Percentiles rank a stretch among this genome's conserved stretches.
Evolutionary conservation across 345 rosid species (phyloP).

Genomic region (Microcos paniculata): DNA sequence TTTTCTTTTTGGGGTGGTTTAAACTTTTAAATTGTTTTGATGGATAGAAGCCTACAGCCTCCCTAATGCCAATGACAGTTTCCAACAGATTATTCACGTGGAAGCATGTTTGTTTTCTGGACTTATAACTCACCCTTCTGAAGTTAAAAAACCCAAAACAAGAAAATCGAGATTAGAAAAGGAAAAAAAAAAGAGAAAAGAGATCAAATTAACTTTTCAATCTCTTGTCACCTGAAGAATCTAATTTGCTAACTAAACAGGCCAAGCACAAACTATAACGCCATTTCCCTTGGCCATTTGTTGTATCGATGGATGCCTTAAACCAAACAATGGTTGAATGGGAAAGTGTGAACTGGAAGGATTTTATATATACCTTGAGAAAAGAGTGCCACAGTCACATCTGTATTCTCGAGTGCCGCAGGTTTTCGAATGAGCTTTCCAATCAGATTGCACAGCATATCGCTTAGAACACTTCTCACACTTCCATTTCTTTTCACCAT

Average conservation of each 20-base stretch:
- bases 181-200: not conserved
- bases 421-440: constrained; percentile 86
- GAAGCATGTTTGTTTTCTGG: constrained; percentile 10
- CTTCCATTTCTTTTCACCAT: constrained; percentile 88
- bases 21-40: constrained; percentile 5
- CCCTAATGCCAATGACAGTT: constrained; percentile 28
- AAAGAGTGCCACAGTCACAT: constrained; percentile 84
- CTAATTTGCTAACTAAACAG: constrained; percentile 39
- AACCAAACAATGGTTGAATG: not conserved
- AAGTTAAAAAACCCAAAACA: not conserved
- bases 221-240: constrained; percentile 33
- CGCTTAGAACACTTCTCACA: constrained; percentile 77
- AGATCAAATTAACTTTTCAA: constrained; percentile 9
- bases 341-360: not conserved
- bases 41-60: not conserved
- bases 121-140: not conserved
- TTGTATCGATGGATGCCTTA: too few relatives aligned
- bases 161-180: not conserved
- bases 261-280: constrained; percentile 18
- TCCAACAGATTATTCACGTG: constrained; percentile 41
- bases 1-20: constrained; percentile 5
- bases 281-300: constrained; percentile 11
- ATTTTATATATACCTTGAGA: constrained; percentile 52
- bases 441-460: constrained; percentile 82
- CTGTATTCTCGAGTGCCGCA: constrained; percentile 79